Evolutionary conservation across 495 filamentous ascomycete genomes (phyloP), one percentile per base, ranked within the genome.

Genomic region (Penicillium cataractarum): DNA sequence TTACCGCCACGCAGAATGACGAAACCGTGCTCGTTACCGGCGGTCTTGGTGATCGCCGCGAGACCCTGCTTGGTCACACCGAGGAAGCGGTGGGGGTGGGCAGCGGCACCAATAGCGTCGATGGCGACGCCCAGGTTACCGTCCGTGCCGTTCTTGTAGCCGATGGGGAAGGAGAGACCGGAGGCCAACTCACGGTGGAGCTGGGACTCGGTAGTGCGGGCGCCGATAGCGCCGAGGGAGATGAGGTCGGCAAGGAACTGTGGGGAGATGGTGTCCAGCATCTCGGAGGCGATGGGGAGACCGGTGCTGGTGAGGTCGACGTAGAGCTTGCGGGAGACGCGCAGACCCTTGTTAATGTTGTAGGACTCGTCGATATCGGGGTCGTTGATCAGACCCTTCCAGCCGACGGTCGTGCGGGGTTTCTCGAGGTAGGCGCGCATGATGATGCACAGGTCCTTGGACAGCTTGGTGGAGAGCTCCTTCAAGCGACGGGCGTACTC

Each of bases 361-460:
- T 88, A 99, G 75, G 90, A 92, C 78, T 96, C 88, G 74, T 99
- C 92, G 75, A 99, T 96, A 66, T 99, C 95, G 1, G 95, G 95
- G 71, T 99, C 95, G 78, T 99, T 99, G 82, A 99, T 97, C 67
- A 99, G 84, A 29, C 95, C 95, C 79, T 99, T 99, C 95, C 95
- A 99, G 68, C 95, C 95, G 37, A 99, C 95, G 2, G 95, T 99
- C n/a, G 95, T 99, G 42, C 95, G 89, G 31, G 95, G 95, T 83
- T 99, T 99, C 84, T 99, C 95, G 22, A 99, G 90, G 82, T 99
- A 99, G 72, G 95, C 92, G 62, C 95, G 91, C 95, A 99, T 99
- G 73, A 99, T 89, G 71, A 99, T 89, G 66, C 86, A 88, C 35
- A 99, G 83, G 73, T 98, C 94, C 63, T 88, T 86, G 59, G 86